Evolutionary conservation across 768 basidiomycete genomes (phyloP), one percentile per base, ranked within the genome.

Genomic region (Obba rivulosa): DNA sequence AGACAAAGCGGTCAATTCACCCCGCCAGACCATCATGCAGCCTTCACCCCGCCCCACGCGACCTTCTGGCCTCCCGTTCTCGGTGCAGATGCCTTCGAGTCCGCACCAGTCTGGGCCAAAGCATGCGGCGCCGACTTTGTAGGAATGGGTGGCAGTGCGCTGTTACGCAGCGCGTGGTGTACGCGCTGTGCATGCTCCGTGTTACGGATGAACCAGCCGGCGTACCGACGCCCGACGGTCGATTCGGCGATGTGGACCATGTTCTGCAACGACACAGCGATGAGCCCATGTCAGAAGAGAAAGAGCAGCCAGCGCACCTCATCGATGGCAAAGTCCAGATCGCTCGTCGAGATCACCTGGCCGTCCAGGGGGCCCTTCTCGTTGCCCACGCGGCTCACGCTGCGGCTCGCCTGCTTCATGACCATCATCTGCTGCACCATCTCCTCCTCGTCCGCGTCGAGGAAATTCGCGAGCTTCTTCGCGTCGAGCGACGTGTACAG

Each of bases 211-310:
- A 97, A 97, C 90, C 92, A 96, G 34, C 92, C 91, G 2, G 92
- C 95, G 66, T 92, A 97, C 42, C 92, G 83, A 40, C 95, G 73
- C 14, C 93, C 92, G 17, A 95, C 83, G 0, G 92, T 96, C 18
- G 92, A 92, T 66, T 98, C 94, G 3, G 90, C 86, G 54, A 98
- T 92, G 57, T 95, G 90, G 8, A 98, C 87, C 87, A 94, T 94
- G 64, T 93, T 91, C 94, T 97, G 57, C 20, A 34, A 35, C 23
- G 14, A 22, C 23, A 16, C 42, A 51, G 22, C 20, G 25, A 17
- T 13, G n/a, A n/a, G n/a, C n/a, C n/a, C n/a, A n/a, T n/a, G n/a
- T 11, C 25, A 14, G 41, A 25, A n/a, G 41, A 34, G 23, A 18
- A 34, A 22, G 14, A 9, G 38, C 16, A 36, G 50, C 38, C 17